These are phyloP conservation scores for Erodium trifolium DNA, from an alignment of 441 rosid genomes.

Conservation along the genomic window DNA sequence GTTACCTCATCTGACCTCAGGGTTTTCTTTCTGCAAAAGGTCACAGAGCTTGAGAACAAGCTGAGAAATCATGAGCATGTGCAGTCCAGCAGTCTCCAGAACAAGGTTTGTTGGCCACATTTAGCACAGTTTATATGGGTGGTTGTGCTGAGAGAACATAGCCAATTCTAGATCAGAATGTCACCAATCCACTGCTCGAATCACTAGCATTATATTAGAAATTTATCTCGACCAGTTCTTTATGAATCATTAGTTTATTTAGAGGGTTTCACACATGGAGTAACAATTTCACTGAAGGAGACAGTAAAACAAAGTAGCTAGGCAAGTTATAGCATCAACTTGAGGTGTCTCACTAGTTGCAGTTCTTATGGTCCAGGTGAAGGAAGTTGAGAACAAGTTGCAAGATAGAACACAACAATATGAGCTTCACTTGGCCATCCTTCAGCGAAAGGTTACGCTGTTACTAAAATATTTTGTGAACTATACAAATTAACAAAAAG, in stretches of 20 bases:
- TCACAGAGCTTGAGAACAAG: conserved; percentile 21
- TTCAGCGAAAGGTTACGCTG: conserved; percentile 30
- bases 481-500: neutral
- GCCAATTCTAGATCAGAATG: no score
- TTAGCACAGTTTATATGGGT: neutral
- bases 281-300: neutral
- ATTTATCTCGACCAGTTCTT: no score
- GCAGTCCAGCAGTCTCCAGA: conserved; percentile 20
- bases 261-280: no score
- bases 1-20: neutral
- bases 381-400: conserved; percentile 20
- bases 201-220: no score
- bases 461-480: neutral
- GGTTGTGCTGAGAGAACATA: no score
- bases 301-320: neutral
- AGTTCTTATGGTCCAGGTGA: neutral
- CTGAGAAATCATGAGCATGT: conserved; percentile 20
- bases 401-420: conserved; percentile 25
- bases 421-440: conserved; percentile 25
- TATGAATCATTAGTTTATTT: no score
- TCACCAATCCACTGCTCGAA: no score
- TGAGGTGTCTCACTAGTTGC: neutral
- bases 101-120: conserved; percentile 21
- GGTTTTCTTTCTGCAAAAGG: conserved; percentile 17
- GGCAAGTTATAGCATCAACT: neutral